Evolutionary conservation across 2,329 filamentous ascomycete species (phyloP).

Genomic region (Hymenoscyphus linearis): DNA sequence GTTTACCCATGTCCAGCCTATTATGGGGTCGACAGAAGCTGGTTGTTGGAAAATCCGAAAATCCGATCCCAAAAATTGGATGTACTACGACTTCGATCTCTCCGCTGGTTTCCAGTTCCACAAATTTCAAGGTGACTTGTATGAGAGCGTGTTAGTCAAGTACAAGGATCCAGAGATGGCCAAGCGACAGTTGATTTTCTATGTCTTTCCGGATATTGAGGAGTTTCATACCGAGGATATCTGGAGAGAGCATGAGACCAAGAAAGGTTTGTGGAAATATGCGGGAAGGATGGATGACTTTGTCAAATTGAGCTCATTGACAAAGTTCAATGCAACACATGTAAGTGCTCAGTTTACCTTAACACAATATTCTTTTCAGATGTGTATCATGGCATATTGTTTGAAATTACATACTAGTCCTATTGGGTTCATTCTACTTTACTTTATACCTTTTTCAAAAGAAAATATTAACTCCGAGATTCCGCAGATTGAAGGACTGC

Average conservation of each 20-base stretch:
- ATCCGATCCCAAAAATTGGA: constrained; percentile 2
- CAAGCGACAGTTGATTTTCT: constrained; percentile 2
- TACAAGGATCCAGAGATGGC: constrained; percentile 1
- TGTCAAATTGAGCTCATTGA: constrained; percentile 5
- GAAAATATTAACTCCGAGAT: neutral
- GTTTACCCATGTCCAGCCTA: constrained; percentile 1
- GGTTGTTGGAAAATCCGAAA: neutral
- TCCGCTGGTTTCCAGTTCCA: constrained; percentile 1
- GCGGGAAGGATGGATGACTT: constrained; percentile 11
- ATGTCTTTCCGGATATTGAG: constrained; percentile 2
- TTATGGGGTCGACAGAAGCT: constrained; percentile 3
- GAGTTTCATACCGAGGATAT: constrained; percentile 8
- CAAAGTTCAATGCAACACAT: neutral
- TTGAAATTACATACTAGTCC: neutral
- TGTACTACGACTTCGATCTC: constrained; percentile 4
- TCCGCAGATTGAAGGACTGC: neutral
- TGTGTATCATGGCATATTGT: too few relatives aligned
- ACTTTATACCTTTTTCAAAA: neutral
- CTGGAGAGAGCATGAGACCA: constrained; percentile 10
- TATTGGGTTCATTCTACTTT: neutral
- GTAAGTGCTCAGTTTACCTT: neutral
- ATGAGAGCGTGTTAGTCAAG: constrained; percentile 4
- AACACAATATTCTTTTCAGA: too few relatives aligned
- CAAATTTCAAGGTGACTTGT: neutral
- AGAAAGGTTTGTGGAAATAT: constrained; percentile 9